phyloP scores from a whole-genome alignment of 2,329 filamentous ascomycete species.

The Lasiodiplodia hormozganensis region DNA sequence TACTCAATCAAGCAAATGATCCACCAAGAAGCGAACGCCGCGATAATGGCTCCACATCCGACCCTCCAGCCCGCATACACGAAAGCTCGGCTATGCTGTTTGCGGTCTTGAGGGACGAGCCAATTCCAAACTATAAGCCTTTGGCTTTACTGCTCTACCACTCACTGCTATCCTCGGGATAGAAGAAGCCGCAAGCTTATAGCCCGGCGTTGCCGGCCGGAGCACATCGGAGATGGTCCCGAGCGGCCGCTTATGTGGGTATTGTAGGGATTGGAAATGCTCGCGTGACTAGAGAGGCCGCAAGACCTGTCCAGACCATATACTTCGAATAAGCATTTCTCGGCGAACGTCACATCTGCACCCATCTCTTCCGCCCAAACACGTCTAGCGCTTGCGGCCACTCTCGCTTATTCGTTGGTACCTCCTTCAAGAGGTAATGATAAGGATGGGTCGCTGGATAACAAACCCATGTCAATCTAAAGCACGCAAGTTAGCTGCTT shows the following conservation, averaged over 20 bases:
- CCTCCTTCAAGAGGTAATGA: conserved; percentile 19
- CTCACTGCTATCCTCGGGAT: background rate
- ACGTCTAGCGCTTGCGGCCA: background rate
- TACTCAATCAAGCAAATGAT: background rate
- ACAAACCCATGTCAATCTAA: background rate
- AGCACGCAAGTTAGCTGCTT: background rate
- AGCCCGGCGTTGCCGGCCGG: no score
- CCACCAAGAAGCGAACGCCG: background rate
- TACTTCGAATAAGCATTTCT: background rate
- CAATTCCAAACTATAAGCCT: background rate
- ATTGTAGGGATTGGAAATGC: background rate
- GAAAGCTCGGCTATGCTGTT: background rate
- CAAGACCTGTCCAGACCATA: background rate
- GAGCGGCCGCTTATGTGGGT: background rate
- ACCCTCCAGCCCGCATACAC: background rate
- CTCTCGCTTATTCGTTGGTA: background rate
- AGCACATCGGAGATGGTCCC: background rate
- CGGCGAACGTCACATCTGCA: conserved; percentile 1
- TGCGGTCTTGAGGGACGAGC: no score
- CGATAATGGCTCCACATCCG: background rate
- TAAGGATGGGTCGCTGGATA: background rate
- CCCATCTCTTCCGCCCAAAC: background rate
- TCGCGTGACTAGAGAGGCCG: background rate
- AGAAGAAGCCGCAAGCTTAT: background rate
- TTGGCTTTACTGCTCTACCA: background rate